These are phyloP conservation scores for Sugiyamaella grinbergsii DNA, from an alignment of 1,139 yeast species.

Conservation along the genomic window DNA sequence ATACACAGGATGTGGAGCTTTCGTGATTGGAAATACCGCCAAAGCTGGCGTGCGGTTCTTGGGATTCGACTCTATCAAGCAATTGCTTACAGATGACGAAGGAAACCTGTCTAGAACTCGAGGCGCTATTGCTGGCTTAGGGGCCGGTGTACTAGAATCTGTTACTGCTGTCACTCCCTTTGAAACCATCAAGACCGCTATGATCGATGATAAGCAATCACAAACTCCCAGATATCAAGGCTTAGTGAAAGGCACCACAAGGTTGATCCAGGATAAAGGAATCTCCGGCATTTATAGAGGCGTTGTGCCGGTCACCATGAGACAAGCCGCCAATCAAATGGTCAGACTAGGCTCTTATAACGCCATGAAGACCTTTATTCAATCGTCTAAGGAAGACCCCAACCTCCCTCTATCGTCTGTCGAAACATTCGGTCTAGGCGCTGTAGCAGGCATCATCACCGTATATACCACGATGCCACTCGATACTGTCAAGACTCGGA, in stretches of 20 bases:
- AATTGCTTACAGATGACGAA: slow-evolving; percentile 71
- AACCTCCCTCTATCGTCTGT: slow-evolving; percentile 71
- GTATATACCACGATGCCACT: slow-evolving; percentile 98
- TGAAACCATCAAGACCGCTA: slow-evolving; percentile 93
- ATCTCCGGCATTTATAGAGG: slow-evolving; percentile 85
- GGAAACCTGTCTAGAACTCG: slow-evolving; percentile 88
- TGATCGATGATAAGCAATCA: slow-evolving; percentile 87
- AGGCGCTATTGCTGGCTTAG: slow-evolving; percentile 92
- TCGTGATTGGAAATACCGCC: slow-evolving; percentile 92
- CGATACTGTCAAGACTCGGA: slow-evolving; percentile 95
- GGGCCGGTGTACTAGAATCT: slow-evolving; percentile 93
- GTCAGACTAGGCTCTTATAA: slow-evolving; percentile 93
- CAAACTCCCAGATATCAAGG: slow-evolving; percentile 76
- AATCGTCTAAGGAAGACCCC: slow-evolving; percentile 56
- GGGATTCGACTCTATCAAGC: slow-evolving; percentile 87
- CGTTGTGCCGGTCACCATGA: slow-evolving; percentile 84
- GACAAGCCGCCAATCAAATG: slow-evolving; percentile 95
- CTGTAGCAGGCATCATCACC: slow-evolving; percentile 89
- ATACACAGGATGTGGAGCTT: slow-evolving; percentile 97
- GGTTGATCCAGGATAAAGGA: slow-evolving; percentile 75
- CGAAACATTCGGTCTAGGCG: slow-evolving; percentile 86
- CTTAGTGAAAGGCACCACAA: slow-evolving; percentile 59
- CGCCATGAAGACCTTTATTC: slow-evolving; percentile 78
- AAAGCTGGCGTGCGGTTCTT: slow-evolving; percentile 93
- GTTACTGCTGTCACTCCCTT: slow-evolving; percentile 95